phyloP scores from a whole-genome alignment of 805 yeast species.

The Wickerhamiella alocasiicola region DNA sequence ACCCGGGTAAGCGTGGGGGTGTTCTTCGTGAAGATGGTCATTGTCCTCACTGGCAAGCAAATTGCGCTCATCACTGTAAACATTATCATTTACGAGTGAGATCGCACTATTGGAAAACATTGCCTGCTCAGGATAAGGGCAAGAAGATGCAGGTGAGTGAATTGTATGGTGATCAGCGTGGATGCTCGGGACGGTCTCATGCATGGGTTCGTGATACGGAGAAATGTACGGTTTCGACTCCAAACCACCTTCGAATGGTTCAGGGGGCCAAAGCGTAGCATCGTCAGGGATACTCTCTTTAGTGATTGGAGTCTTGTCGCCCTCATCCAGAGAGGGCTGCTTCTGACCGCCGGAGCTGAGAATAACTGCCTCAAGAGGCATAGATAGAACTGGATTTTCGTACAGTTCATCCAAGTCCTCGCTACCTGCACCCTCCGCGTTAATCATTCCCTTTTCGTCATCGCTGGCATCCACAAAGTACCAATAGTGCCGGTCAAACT shows the following conservation, averaged over 20 bases:
- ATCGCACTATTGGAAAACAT: conserved; percentile 1
- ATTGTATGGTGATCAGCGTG: background rate
- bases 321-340: background rate
- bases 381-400: conserved; percentile 17
- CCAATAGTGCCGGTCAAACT: conserved; percentile 16
- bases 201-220: background rate
- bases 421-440: background rate
- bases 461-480: conserved; percentile 12
- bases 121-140: conserved; percentile 9
- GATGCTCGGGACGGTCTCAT: background rate
- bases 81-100: background rate
- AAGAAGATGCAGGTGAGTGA: background rate
- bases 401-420: conserved; percentile 13
- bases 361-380: conserved; percentile 1
- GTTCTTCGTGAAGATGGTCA: no score
- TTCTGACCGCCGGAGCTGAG: conserved; percentile 1
- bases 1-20: no score
- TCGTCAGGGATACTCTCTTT: background rate
- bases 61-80: conserved; percentile 5
- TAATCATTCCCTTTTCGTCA: background rate
- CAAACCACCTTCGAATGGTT: background rate
- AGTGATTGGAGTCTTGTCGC: background rate
- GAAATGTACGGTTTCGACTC: background rate
- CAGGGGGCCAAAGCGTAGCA: background rate
- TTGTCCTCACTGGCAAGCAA: background rate